phyloP scores from a whole-genome alignment of 495 filamentous ascomycete species.

The Chaetomidium leptoderma region DNA sequence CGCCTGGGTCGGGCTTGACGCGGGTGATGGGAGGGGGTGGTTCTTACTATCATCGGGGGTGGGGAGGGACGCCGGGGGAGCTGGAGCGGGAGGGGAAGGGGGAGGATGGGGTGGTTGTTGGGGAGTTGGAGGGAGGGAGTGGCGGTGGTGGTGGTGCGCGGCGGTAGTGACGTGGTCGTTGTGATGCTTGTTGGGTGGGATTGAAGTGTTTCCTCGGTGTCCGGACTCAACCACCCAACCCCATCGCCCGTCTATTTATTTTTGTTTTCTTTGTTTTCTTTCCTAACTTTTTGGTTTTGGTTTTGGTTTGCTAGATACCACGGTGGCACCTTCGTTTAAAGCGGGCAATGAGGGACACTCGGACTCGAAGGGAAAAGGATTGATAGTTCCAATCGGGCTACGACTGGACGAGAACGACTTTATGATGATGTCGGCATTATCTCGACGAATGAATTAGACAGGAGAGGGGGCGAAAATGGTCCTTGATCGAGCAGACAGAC shows the following conservation, averaged over 20 bases:
- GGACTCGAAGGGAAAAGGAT: background rate
- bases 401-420: too few species aligned
- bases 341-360: background rate
- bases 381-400: too few species aligned
- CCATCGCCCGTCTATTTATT: background rate
- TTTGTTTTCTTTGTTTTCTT: background rate
- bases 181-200: background rate
- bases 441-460: too few species aligned
- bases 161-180: background rate
- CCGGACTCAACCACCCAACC: too few species aligned
- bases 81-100: background rate
- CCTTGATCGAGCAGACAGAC: too few species aligned
- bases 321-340: background rate
- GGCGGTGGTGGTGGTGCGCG: background rate
- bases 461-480: too few species aligned
- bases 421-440: too few species aligned
- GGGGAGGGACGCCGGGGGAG: background rate
- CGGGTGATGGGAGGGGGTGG: background rate
- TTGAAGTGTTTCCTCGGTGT: too few species aligned
- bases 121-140: background rate
- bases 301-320: background rate
- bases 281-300: background rate
- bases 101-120: too few species aligned
- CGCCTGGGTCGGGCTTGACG: background rate
- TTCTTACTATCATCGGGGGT: background rate